A percentile compares a stretch with the other conserved stretches of the same genome.
These are phyloP conservation scores for Teratosphaeria pseudoeucalypti DNA, from an alignment of 2,329 filamentous ascomycete genomes.

Conservation along the genomic window DNA sequence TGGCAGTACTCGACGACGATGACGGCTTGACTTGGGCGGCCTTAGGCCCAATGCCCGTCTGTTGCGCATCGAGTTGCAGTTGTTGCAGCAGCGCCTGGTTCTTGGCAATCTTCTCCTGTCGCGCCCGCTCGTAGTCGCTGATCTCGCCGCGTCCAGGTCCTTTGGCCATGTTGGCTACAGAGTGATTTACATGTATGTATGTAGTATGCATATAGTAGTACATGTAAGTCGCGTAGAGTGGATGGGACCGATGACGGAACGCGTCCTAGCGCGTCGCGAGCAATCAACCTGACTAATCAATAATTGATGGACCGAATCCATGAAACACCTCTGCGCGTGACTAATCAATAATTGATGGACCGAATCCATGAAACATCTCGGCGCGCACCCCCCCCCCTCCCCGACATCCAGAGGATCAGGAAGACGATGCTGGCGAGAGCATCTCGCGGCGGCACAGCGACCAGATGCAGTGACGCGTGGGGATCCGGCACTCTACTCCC, in stretches of 20 bases:
- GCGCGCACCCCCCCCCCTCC: too few species aligned
- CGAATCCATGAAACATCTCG: background rate
- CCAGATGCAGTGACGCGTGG: background rate
- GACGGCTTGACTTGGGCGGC: constrained; percentile 34
- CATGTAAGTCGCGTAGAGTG: background rate
- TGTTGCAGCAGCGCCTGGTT: constrained; percentile 76
- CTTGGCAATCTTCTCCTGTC: constrained; percentile 75
- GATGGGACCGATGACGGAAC: background rate
- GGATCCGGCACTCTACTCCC: constrained; percentile 9
- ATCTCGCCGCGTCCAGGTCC: constrained; percentile 34
- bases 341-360: background rate
- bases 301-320: background rate
- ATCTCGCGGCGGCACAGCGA: background rate
- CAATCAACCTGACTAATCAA: background rate
- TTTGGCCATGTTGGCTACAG: constrained; percentile 9
- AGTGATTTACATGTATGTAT: too few species aligned
- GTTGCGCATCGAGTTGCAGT: constrained; percentile 55
- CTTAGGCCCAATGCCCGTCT: constrained; percentile 56
- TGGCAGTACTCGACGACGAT: constrained; percentile 31
- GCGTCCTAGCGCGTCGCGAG: background rate
- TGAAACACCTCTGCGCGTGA: background rate
- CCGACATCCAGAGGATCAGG: background rate
- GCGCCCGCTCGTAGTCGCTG: constrained; percentile 77
- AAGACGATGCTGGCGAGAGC: background rate
- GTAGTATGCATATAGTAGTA: too few species aligned